These are phyloP conservation scores for Paxillus rubicundulus DNA, from an alignment of 768 basidiomycete genomes.

Conservation along the genomic window DNA sequence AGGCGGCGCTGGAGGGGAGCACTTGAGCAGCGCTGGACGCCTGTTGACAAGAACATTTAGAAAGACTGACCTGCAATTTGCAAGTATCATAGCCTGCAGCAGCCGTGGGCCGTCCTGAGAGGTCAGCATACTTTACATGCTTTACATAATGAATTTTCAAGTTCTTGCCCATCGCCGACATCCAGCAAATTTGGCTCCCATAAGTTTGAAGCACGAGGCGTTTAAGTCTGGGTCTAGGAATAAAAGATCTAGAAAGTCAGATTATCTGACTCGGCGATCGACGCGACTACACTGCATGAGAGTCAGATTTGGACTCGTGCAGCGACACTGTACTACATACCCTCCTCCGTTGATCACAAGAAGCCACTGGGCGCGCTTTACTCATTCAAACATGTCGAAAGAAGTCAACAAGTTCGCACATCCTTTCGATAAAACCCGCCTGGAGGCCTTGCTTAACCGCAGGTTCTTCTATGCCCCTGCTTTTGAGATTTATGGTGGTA, in stretches of 20 bases:
- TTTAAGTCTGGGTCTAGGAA: neutral
- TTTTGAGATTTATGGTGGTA: slow-evolving; percentile 98
- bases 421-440: slow-evolving; percentile 78
- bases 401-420: slow-evolving; percentile 79
- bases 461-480: slow-evolving; percentile 98
- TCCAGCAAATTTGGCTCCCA: neutral
- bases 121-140: no score
- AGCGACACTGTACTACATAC: neutral
- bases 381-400: slow-evolving; percentile 28
- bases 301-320: slow-evolving; percentile 23
- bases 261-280: slow-evolving; percentile 8
- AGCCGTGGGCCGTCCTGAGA: no score
- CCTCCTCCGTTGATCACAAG: neutral
- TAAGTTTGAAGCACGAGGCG: neutral
- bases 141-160: neutral
- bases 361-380: slow-evolving; percentile 7
- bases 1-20: no score
- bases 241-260: slow-evolving; percentile 6
- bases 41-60: neutral
- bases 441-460: slow-evolving; percentile 83
- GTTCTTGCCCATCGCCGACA: neutral
- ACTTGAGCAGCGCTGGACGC: neutral
- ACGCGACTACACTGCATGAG: slow-evolving; percentile 18
- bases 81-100: no score
- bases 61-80: no score